Evolutionary conservation across 495 filamentous ascomycete species (phyloP).

Genomic region (Baudoinia panamericana): DNA sequence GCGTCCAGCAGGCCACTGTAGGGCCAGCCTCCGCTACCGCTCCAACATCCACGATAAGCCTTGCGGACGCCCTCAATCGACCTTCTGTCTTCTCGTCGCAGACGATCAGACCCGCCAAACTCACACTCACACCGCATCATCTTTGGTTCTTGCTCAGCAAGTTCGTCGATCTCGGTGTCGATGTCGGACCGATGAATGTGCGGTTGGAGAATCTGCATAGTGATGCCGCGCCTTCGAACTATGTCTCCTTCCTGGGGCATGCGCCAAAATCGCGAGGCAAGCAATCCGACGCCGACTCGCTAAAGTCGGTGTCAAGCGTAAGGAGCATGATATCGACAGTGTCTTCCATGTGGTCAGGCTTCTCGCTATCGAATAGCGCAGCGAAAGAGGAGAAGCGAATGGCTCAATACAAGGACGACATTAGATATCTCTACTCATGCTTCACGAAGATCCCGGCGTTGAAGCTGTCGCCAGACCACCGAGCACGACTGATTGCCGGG

Average conservation of each 20-base stretch:
- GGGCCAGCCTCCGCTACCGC: conserved; percentile 38
- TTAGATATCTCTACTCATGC: conserved; percentile 92
- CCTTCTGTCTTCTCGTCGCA: conserved; percentile 74
- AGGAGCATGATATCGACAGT: conserved; percentile 95
- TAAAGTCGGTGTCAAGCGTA: conserved; percentile 90
- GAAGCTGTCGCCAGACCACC: conserved; percentile 75
- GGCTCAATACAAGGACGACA: conserved; percentile 65
- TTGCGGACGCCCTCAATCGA: conserved; percentile 75
- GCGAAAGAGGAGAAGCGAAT: conserved; percentile 79
- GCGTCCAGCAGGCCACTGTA: conserved; percentile 20
- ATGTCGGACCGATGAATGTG: conserved; percentile 90
- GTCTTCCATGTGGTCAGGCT: conserved; percentile 79
- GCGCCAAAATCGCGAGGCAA: conserved; percentile 48
- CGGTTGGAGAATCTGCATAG: conserved; percentile 88
- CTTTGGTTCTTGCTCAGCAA: conserved; percentile 90
- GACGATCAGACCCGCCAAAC: conserved; percentile 72
- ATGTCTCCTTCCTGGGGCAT: conserved; percentile 88
- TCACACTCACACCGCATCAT: conserved; percentile 93
- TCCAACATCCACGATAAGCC: conserved; percentile 52
- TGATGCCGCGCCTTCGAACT: conserved; percentile 71
- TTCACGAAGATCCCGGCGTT: conserved; percentile 97
- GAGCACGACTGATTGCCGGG: conserved; percentile 72
- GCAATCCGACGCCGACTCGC: conserved; percentile 72
- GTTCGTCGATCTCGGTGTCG: conserved; percentile 81
- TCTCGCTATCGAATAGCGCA: conserved; percentile 62